Evolutionary conservation across 176 grass and related monocot genomes (phyloP).

Genomic region (Phoenix roebelenii): DNA sequence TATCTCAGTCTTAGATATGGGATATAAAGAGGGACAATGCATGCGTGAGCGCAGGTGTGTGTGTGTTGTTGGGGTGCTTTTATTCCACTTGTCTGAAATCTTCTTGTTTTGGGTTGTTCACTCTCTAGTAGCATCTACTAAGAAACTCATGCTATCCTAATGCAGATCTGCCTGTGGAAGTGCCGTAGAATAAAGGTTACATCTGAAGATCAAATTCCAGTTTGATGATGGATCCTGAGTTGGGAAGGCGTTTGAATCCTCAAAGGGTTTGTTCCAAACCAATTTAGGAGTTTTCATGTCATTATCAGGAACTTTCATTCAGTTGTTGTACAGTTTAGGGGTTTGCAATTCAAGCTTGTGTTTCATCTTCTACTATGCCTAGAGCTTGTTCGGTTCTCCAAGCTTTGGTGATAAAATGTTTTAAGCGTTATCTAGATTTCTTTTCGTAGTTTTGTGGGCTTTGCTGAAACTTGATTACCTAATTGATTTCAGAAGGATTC

Average conservation of each 20-base stretch:
- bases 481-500: constrained; percentile 61
- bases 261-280: constrained; percentile 24
- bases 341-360: too few species aligned
- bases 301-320: too few species aligned
- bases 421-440: too few species aligned
- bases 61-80: neutral
- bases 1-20: too few species aligned
- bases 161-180: neutral
- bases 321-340: too few species aligned
- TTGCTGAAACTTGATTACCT: constrained; percentile 15
- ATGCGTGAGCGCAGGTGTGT: neutral
- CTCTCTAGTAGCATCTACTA: neutral
- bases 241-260: constrained; percentile 32
- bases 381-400: too few species aligned
- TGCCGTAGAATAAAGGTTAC: neutral
- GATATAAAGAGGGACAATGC: too few species aligned
- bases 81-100: neutral
- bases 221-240: constrained; percentile 68
- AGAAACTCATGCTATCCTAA: neutral
- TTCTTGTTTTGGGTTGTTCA: neutral
- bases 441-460: neutral
- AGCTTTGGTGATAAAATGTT: too few species aligned
- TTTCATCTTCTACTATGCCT: too few species aligned
- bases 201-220: constrained; percentile 8
- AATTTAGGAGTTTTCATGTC: too few species aligned